These are phyloP conservation scores for Coemansia sp. DNA, from an alignment of 192 early-diverging fungal species.

Conservation along the genomic window DNA sequence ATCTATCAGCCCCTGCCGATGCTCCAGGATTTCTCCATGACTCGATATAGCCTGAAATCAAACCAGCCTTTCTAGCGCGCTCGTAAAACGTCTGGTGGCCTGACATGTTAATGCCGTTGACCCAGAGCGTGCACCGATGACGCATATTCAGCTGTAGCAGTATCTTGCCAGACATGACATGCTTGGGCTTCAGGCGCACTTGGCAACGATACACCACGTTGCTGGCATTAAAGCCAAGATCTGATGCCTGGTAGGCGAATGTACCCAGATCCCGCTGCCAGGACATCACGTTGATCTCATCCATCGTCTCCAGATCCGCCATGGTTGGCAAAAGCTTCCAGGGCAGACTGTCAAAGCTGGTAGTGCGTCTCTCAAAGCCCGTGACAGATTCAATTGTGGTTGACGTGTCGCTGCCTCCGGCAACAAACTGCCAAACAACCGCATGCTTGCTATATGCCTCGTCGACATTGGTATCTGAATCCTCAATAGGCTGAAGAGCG, in stretches of 20 bases:
- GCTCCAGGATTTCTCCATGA: slow-evolving; percentile 34
- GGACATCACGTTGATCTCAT: slow-evolving; percentile 52
- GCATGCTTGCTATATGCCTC: slow-evolving; percentile 7
- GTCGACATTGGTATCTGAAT: neutral
- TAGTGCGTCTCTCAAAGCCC: slow-evolving; percentile 40
- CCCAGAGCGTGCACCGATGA: slow-evolving; percentile 67
- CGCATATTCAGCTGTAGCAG: slow-evolving; percentile 67
- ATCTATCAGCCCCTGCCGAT: slow-evolving; percentile 60
- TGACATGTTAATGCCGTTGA: slow-evolving; percentile 73
- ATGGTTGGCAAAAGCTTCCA: slow-evolving; percentile 55
- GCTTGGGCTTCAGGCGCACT: slow-evolving; percentile 49
- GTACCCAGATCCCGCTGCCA: slow-evolving; percentile 47
- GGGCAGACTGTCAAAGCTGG: slow-evolving; percentile 41
- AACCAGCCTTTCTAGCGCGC: slow-evolving; percentile 47
- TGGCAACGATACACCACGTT: slow-evolving; percentile 63
- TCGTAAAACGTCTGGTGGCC: slow-evolving; percentile 77
- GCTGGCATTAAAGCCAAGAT: slow-evolving; percentile 62
- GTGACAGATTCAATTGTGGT: slow-evolving; percentile 7
- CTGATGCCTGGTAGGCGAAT: slow-evolving; percentile 60
- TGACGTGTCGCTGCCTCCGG: neutral
- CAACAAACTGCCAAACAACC: slow-evolving; percentile 29
- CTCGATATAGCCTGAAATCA: slow-evolving; percentile 8
- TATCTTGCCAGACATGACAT: slow-evolving; percentile 33
- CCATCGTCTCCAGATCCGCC: slow-evolving; percentile 54
- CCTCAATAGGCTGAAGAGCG: neutral